phyloP scores from a whole-genome alignment of 345 rosid genomes.

The Gossypium sturtianum region DNA sequence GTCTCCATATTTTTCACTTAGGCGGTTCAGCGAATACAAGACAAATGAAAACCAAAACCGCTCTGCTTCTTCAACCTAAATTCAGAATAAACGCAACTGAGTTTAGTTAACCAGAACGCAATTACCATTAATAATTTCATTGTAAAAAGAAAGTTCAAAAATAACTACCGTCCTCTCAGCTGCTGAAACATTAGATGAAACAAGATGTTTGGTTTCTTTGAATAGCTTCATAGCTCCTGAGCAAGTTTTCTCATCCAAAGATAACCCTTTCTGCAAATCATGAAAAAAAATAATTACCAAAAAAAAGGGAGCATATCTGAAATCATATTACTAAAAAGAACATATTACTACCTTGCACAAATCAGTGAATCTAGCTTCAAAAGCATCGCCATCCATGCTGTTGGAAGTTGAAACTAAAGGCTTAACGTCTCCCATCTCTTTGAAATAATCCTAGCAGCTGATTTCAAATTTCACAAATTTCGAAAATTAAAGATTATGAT shows the following conservation, averaged over 20 bases:
- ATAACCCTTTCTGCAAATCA: constrained; percentile 48
- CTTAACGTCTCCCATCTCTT: constrained; percentile 25
- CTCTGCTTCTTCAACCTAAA: constrained; percentile 79
- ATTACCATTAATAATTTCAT: not conserved
- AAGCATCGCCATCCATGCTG: constrained; percentile 23
- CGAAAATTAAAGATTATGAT: not conserved
- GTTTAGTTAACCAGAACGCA: not conserved
- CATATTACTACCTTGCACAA: constrained; percentile 42
- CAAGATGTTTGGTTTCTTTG: constrained; percentile 58
- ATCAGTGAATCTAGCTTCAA: constrained; percentile 36
- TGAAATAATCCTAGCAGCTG: not conserved
- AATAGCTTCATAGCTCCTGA: constrained; percentile 51
- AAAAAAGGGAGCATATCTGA: not conserved
- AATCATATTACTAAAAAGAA: not conserved
- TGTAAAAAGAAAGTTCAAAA: not conserved
- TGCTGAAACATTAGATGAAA: constrained; percentile 40
- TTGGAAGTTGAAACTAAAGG: constrained; percentile 17
- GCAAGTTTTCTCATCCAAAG: constrained; percentile 45
- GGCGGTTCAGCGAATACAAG: constrained; percentile 54
- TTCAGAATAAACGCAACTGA: constrained; percentile 8
- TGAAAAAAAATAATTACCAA: not conserved
- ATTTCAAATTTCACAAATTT: not conserved
- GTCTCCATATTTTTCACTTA: constrained; percentile 42
- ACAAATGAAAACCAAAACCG: constrained; percentile 85
- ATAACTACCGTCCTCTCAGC: constrained; percentile 58